Evolutionary conservation across 192 early-diverging fungal genomes (phyloP).

Genomic region (Dissophora globulifera): DNA sequence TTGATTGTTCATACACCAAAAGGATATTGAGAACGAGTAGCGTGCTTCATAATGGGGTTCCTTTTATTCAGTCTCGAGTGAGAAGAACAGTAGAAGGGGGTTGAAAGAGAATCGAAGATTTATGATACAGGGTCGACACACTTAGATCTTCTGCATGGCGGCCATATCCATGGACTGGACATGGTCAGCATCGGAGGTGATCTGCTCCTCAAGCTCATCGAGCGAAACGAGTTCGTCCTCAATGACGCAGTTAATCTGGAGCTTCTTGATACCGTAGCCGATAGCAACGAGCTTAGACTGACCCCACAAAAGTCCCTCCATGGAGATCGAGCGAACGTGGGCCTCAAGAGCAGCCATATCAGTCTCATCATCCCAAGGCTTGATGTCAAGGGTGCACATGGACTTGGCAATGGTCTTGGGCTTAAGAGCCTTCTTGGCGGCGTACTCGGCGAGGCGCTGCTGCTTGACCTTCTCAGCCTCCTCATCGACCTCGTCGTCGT

Average conservation of each 20-base stretch:
- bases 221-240: conserved; percentile 93
- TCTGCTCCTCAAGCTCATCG: conserved; percentile 86
- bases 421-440: conserved; percentile 90
- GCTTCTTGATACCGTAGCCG: conserved; percentile 97
- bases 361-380: conserved; percentile 99
- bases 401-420: conserved; percentile 93
- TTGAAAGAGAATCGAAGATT: neutral
- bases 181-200: conserved; percentile 82
- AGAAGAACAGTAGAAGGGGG: too few relatives aligned
- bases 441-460: conserved; percentile 90
- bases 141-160: conserved; percentile 92
- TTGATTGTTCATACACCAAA: neutral
- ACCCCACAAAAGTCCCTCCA: conserved; percentile 95
- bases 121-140: conserved; percentile 31
- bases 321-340: conserved; percentile 75
- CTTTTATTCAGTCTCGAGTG: conserved; percentile 11
- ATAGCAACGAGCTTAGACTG: conserved; percentile 79
- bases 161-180: conserved; percentile 93
- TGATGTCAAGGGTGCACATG: conserved; percentile 90
- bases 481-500: conserved; percentile 92
- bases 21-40: neutral
- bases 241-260: conserved; percentile 91
- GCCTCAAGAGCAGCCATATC: conserved; percentile 81
- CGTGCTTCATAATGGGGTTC: neutral
- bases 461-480: conserved; percentile 90